A percentile compares a stretch with the other conserved stretches of the same genome.
These are phyloP conservation scores for Metarhizium robertsii DNA, from an alignment of 2,329 filamentous ascomycete species.

Conservation along the genomic window DNA sequence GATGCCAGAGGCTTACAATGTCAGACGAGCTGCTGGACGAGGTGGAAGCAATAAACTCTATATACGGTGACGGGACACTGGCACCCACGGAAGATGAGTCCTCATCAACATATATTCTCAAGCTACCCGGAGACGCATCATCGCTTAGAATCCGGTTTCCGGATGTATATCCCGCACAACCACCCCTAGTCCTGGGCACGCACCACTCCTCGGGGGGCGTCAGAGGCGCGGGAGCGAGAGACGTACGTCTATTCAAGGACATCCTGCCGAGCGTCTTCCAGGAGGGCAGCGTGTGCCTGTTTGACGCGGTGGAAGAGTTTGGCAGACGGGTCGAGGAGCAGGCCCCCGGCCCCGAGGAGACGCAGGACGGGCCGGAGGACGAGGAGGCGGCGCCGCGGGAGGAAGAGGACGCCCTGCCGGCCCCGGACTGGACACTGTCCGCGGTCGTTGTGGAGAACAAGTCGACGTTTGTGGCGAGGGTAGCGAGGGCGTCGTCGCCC, in stretches of 20 bases:
- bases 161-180: constrained; percentile 60
- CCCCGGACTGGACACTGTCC: constrained; percentile 63
- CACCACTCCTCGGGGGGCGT: constrained; percentile 69
- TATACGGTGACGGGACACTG: constrained; percentile 64
- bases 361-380: not conserved
- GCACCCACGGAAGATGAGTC: constrained; percentile 24
- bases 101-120: constrained; percentile 46
- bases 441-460: constrained; percentile 70
- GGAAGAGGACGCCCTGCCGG: constrained; percentile 12
- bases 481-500: constrained; percentile 58
- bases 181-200: constrained; percentile 66
- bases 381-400: constrained; percentile 3
- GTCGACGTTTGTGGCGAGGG: constrained; percentile 78
- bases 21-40: constrained; percentile 61
- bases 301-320: constrained; percentile 78
- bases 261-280: constrained; percentile 60
- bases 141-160: constrained; percentile 62
- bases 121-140: constrained; percentile 52
- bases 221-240: constrained; percentile 62
- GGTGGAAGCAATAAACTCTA: constrained; percentile 74
- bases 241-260: constrained; percentile 59
- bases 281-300: constrained; percentile 74
- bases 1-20: constrained; percentile 23
- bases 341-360: constrained; percentile 10
- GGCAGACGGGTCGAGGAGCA: constrained; percentile 31